These are phyloP conservation scores for Arabidopsis arenosa DNA, from an alignment of 345 rosid genomes.

Conservation along the genomic window DNA sequence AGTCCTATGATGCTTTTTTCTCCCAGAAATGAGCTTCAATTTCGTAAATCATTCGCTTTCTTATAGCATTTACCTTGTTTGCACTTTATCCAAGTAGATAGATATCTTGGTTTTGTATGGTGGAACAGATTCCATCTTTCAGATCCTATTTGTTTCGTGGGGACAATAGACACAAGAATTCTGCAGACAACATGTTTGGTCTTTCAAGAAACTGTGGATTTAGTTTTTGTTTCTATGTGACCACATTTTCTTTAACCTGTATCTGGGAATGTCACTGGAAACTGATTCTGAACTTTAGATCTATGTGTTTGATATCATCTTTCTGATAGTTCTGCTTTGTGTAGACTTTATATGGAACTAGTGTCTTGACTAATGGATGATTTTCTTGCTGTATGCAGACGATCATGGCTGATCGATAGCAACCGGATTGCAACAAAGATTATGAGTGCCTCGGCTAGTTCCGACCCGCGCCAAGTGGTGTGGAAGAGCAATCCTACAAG, in stretches of 20 bases:
- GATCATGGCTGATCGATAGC: conserved; percentile 86
- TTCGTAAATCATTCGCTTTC: background rate
- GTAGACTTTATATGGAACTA: background rate
- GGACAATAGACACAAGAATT: background rate
- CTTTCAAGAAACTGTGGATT: background rate
- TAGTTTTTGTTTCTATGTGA: background rate
- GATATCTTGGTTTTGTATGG: background rate
- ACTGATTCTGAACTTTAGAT: conserved; percentile 4
- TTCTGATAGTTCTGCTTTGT: background rate
- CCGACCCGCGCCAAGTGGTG: conserved; percentile 54
- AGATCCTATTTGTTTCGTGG: background rate
- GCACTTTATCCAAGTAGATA: background rate
- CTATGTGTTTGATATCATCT: conserved; percentile 10
- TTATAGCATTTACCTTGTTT: background rate
- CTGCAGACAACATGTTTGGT: background rate
- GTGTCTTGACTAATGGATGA: background rate
- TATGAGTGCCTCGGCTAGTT: conserved; percentile 67
- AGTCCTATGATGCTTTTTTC: background rate
- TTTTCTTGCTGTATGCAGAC: conserved; percentile 52
- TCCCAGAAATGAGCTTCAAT: background rate
- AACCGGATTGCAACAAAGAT: conserved; percentile 85
- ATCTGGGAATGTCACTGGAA: conserved; percentile 4
- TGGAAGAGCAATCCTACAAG: conserved; percentile 87
- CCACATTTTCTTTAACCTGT: background rate
- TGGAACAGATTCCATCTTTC: background rate